phyloP scores from a whole-genome alignment of 129 eudicot genomes.

The Centrapalus pauciflorus region DNA sequence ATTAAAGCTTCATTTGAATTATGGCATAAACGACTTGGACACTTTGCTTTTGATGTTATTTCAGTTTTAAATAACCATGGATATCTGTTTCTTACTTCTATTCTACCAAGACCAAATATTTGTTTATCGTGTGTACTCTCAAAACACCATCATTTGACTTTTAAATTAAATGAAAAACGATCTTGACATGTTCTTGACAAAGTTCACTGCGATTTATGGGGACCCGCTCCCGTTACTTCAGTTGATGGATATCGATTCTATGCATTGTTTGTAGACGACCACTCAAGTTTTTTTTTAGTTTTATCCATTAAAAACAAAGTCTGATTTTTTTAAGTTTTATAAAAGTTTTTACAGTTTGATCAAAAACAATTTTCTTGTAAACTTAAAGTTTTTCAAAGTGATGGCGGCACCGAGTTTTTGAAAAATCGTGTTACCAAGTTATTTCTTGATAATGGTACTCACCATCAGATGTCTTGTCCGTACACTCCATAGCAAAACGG shows the following conservation, averaged over 20 bases:
- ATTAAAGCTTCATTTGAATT: too few species aligned
- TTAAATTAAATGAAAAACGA: too few species aligned
- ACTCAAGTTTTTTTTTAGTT: not conserved
- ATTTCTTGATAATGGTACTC: not conserved
- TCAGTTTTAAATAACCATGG: too few species aligned
- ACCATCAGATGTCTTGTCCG: not conserved
- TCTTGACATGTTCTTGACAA: too few species aligned
- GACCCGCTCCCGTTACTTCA: not conserved
- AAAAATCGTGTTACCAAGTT: not conserved
- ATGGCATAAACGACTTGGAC: too few species aligned
- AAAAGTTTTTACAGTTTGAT: too few species aligned
- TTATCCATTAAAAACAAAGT: not conserved
- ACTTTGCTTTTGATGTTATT: too few species aligned
- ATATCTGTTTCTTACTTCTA: too few species aligned
- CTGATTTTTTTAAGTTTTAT: not conserved
- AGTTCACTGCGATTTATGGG: not conserved
- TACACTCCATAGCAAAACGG: not conserved
- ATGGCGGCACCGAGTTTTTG: not conserved
- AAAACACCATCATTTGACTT: too few species aligned
- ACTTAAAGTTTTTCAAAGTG: not conserved
- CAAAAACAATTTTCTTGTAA: not conserved
- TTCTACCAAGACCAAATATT: too few species aligned
- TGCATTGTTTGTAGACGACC: not conserved
- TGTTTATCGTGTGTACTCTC: too few species aligned
- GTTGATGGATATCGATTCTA: not conserved